Conservation (phyloP, 2,329 filamentous ascomycete species). For the Alternaria triticimaculans region DNA sequence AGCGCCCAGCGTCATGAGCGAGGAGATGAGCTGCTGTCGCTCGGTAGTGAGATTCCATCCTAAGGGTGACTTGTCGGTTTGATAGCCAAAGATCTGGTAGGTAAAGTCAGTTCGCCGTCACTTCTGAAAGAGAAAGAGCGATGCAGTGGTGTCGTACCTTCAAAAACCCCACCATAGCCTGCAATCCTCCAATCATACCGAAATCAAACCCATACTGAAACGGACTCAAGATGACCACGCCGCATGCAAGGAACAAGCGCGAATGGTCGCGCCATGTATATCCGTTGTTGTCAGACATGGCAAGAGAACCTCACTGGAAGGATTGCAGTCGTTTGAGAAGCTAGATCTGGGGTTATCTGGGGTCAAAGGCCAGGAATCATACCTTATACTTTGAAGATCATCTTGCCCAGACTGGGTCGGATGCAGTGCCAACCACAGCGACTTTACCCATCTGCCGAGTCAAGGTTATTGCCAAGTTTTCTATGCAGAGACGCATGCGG, state of each 20-base stretch:
- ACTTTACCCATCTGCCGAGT: conserved; percentile 42
- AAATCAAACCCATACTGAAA: conserved; percentile 64
- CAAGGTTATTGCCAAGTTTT: conserved; percentile 18
- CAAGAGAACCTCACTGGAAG: not conserved
- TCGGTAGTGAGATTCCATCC: conserved; percentile 54
- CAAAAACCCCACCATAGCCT: conserved; percentile 60
- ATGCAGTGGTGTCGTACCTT: conserved; percentile 39
- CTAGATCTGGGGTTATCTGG: not conserved
- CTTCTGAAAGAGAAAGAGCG: too few relatives aligned
- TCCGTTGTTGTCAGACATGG: conserved; percentile 28
- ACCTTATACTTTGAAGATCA: conserved; percentile 30
- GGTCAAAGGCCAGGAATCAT: conserved; percentile 2
- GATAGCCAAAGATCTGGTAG: conserved; percentile 39
- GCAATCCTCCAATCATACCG: conserved; percentile 59
- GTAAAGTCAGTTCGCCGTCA: not conserved
- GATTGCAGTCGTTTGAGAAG: not conserved
- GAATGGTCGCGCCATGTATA: conserved; percentile 49
- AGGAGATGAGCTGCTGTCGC: conserved; percentile 55
- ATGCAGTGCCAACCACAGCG: conserved; percentile 12
- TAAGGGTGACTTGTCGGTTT: conserved; percentile 35
- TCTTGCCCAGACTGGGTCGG: conserved; percentile 20
- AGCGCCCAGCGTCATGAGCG: conserved; percentile 56
- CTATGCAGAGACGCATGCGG: conserved; percentile 1
- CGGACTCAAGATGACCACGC: conserved; percentile 56
- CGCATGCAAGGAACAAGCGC: conserved; percentile 57